Conservation (phyloP, 306 rosid genomes). For the Lathyrus aphaca region DNA sequence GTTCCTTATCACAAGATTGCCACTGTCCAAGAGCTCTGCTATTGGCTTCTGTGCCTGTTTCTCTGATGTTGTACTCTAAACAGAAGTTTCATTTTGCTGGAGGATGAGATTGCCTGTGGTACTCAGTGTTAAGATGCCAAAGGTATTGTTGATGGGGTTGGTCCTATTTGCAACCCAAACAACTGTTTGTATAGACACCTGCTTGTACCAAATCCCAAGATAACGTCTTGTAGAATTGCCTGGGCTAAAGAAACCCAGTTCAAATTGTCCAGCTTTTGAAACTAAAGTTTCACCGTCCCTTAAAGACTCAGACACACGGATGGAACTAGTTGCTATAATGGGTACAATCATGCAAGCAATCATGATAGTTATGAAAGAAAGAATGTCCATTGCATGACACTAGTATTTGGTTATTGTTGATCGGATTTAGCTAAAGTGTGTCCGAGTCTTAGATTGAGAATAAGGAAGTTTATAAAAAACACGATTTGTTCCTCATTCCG, state of each 20-base stretch:
- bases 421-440: neutral
- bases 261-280: constrained; percentile 30
- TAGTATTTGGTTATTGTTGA: neutral
- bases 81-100: neutral
- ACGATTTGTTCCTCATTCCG: neutral
- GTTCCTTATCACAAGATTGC: constrained; percentile 46
- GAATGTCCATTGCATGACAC: constrained; percentile 9
- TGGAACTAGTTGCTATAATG: constrained; percentile 8
- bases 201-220: constrained; percentile 41
- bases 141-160: constrained; percentile 29
- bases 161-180: constrained; percentile 43
- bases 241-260: constrained; percentile 45
- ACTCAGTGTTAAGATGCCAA: neutral
- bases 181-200: neutral
- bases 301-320: neutral
- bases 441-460: neutral
- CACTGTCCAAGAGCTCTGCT: constrained; percentile 27
- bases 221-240: constrained; percentile 24
- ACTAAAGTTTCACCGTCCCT: constrained; percentile 33
- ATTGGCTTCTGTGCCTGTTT: constrained; percentile 30
- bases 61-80: constrained; percentile 20
- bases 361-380: neutral
- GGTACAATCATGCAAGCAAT: neutral
- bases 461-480: neutral
- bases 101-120: constrained; percentile 32